phyloP scores from a whole-genome alignment of 495 filamentous ascomycete genomes.

The Penicillium soppii region DNA sequence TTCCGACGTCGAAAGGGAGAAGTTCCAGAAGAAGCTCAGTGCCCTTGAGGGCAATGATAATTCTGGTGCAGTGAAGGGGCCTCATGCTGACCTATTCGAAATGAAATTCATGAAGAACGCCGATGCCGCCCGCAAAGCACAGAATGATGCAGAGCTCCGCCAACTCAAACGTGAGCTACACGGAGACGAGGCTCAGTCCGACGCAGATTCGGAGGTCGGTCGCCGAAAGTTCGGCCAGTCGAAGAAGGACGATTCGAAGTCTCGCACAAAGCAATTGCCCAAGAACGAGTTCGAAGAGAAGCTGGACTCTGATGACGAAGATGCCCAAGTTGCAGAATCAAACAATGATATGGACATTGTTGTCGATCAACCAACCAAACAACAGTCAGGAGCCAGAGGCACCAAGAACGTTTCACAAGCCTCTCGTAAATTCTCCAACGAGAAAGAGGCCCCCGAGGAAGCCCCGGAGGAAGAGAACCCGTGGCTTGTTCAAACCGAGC shows the following conservation, averaged over 20 bases:
- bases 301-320: conserved; percentile 53
- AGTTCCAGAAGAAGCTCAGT: conserved; percentile 55
- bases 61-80: conserved; percentile 33
- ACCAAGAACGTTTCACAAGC: conserved; percentile 20
- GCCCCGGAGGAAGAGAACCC: conserved; percentile 44
- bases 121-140: conserved; percentile 69
- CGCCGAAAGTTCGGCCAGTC: conserved; percentile 64
- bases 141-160: conserved; percentile 80
- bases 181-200: conserved; percentile 53
- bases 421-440: conserved; percentile 15
- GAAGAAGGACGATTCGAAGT: conserved; percentile 23
- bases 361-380: conserved; percentile 21
- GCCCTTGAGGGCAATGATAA: conserved; percentile 51
- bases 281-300: conserved; percentile 63
- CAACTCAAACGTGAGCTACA: conserved; percentile 71
- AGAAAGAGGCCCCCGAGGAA: conserved; percentile 22
- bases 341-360: conserved; percentile 28
- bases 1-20: conserved; percentile 52
- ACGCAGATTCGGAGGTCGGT: conserved; percentile 57
- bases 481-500: conserved; percentile 46
- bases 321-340: conserved; percentile 14
- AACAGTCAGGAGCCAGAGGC: conserved; percentile 14
- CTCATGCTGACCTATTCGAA: conserved; percentile 55
- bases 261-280: conserved; percentile 19
- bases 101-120: conserved; percentile 95